phyloP scores from a whole-genome alignment of 2,329 filamentous ascomycete species.

The Thelonectria olida region DNA sequence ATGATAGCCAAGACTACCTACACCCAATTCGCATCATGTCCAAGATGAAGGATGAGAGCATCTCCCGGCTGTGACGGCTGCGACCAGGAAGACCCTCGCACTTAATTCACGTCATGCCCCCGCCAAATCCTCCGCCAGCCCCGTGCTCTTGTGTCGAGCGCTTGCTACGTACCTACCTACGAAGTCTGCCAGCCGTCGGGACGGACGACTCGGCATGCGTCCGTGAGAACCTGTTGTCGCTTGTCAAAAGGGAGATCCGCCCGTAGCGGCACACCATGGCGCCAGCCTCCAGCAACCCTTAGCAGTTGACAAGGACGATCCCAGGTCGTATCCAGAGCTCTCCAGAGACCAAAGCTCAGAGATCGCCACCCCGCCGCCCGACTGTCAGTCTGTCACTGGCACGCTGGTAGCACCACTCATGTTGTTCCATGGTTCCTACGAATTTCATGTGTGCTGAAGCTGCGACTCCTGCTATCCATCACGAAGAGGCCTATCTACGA shows the following conservation, averaged over 20 bases:
- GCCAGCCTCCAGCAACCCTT: neutral
- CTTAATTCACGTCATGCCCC: slow-evolving; percentile 1
- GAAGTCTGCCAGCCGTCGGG: neutral
- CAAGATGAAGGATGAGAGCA: neutral
- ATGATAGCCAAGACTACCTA: slow-evolving; percentile 4
- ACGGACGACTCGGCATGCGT: neutral
- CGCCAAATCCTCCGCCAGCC: slow-evolving; percentile 1
- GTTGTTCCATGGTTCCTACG: neutral
- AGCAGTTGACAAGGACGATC: neutral
- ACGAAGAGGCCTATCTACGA: neutral
- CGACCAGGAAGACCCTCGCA: neutral
- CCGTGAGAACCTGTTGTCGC: neutral
- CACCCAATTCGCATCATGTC: neutral
- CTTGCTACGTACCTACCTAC: too few species aligned
- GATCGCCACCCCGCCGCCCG: slow-evolving; percentile 3
- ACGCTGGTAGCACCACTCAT: too few species aligned
- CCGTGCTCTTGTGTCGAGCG: neutral
- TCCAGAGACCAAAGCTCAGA: neutral
- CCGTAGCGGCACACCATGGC: slow-evolving; percentile 1
- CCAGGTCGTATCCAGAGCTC: neutral
- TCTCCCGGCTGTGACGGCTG: slow-evolving; percentile 15
- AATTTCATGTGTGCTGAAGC: neutral
- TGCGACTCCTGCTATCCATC: neutral
- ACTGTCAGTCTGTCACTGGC: neutral
- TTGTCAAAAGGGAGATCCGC: slow-evolving; percentile 8